Evolutionary conservation across 768 basidiomycete genomes (phyloP), one percentile per base, ranked within the genome.

Genomic region (Trametes cinnabarina): DNA sequence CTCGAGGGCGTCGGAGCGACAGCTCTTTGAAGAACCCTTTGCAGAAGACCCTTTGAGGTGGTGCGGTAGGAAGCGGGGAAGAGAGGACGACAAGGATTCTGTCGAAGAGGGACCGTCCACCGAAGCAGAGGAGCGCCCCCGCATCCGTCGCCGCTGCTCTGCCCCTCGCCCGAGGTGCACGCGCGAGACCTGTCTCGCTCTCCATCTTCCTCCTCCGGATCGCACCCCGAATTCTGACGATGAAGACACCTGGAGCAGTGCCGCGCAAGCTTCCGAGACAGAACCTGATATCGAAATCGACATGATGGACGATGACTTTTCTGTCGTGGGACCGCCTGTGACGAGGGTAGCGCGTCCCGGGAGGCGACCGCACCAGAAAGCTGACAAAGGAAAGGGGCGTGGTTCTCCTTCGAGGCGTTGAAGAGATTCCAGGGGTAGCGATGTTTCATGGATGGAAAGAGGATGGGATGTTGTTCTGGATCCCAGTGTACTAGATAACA

Each of bases 161-260:
- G 20, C 32, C 14, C 34, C 43, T 2, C 53, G 17, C 6, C 53
- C 53, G 4, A 2, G 17, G 8, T 54, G 53, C n/a, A 46, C 34
- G 11, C 54, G 54, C 54, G 54, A 47, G 11, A 30, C 25, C 3
- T 55, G 54, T 15, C 12, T 55, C 26, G 37, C 35, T 2, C 19
- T 34, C 25, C 23, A 54, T 23, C 34, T 39, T 0, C 43, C 34
- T 17, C 22, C 20, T 15, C 44, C 37, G 12, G 42, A 32, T 39
- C n/a, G 34, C 6, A 10, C 34, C 12, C 37, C 26, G 25, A 47
- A 1, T 15, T 46, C 46, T 4, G 44, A 55, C 14, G 37, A 47
- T 14, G 54, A 55, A 26, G 54, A 41, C 44, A 19, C 35, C 8
- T 55, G 54, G 54, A 55, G 54, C 54, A 47, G 4, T 11, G 26